Evolutionary conservation across 306 rosid genomes (phyloP), one percentile per base, ranked within the genome.

Genomic region (Clitoria ternatea): DNA sequence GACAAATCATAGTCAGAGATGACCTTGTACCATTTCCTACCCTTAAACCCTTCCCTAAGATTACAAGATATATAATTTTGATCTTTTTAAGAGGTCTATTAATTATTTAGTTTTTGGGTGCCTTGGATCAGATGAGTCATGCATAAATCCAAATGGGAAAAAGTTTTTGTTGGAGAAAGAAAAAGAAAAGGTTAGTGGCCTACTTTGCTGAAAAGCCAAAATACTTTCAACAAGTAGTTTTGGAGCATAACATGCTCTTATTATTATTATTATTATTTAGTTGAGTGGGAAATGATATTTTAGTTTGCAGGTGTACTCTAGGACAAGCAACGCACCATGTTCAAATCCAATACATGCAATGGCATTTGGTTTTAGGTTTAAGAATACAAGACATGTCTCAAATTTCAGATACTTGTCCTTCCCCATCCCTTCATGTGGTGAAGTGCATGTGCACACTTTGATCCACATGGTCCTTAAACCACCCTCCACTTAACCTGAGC

Each of bases 101-200:
- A 55, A 56, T 45, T 61, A 55, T 54, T 68, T 36, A 33, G 35
- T 62, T 66, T 44, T 18, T 43, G 54, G 67, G 42, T 81, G 83
- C 77, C 63, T 84, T 81, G 84, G 89, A 92, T 85, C 82, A 73
- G 68, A 80, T 49, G 85, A 84, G 72, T 83, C 81, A 74, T 83
- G 81, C 84, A 70, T 60, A 87, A 74, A 75, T 81, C 86, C 87
- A 82, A 89, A 89, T 83, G 87, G 61, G 79, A 9, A 24, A 66
- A 77, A 27, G 15, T 63, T 80, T 76, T 74, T 81, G 86, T 78
- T 61, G 68, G 76, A 53, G 63, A 73, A 57, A 47, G 13, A 49
- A 78, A 73, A 36, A 9, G 17, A 61, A 47, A 81, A 49, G 66
- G 65, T 87, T 55, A 85, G 84, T 84, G 87, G 81, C 89, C 89